Conservation (phyloP, 2,329 filamentous ascomycete genomes). For the Aspergillus fijiensis region DNA sequence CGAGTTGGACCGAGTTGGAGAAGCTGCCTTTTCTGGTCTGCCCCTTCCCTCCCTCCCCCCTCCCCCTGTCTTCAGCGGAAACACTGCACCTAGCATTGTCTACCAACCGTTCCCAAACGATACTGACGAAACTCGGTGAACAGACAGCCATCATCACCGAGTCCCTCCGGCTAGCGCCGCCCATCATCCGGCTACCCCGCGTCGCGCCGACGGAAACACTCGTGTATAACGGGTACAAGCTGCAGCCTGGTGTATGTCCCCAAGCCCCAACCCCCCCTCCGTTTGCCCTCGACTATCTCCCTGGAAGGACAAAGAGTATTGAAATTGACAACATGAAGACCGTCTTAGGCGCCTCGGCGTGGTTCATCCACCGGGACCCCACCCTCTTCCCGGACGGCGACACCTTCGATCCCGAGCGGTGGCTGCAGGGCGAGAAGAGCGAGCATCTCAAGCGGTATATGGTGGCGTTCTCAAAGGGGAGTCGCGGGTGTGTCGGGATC, state of each 20-base stretch:
- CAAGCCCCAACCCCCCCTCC: too few relatives aligned
- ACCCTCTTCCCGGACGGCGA: constrained; percentile 26
- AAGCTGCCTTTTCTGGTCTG: constrained; percentile 42
- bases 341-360: constrained; percentile 18
- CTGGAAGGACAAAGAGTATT: too few relatives aligned
- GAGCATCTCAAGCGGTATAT: constrained; percentile 22
- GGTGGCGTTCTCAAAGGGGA: constrained; percentile 26
- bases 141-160: constrained; percentile 17
- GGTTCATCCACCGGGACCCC: constrained; percentile 24
- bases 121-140: background rate
- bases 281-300: background rate
- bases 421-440: constrained; percentile 21
- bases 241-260: constrained; percentile 27
- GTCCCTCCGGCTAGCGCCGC: constrained; percentile 42
- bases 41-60: background rate
- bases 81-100: too few relatives aligned
- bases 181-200: constrained; percentile 31
- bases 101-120: background rate
- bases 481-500: constrained; percentile 22
- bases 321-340: too few relatives aligned
- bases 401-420: constrained; percentile 28
- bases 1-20: constrained; percentile 36
- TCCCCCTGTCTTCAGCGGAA: too few relatives aligned
- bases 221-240: constrained; percentile 30
- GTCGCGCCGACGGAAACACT: constrained; percentile 26